Percentiles rank a stretch among this genome's conserved stretches.
Conservation (phyloP, 805 yeast species). For the Nematodospora valgi region DNA sequence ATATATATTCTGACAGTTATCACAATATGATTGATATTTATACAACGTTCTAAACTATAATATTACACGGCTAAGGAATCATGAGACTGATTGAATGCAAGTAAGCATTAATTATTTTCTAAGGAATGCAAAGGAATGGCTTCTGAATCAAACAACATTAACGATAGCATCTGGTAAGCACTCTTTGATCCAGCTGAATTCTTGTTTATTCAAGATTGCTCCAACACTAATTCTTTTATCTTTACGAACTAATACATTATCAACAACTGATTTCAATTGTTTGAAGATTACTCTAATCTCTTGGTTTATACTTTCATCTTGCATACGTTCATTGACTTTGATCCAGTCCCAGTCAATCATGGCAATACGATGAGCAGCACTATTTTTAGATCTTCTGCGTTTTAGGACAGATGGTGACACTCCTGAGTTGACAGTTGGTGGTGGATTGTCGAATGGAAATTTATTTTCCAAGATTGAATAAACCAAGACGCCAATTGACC, state of each 20-base stretch:
- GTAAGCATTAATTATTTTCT: too few species aligned
- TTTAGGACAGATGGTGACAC: constrained; percentile 40
- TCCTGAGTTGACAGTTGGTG: constrained; percentile 27
- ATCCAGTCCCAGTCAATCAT: constrained; percentile 91
- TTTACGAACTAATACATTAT: constrained; percentile 34
- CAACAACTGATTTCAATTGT: constrained; percentile 27
- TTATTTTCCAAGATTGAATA: constrained; percentile 82
- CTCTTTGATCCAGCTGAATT: constrained; percentile 24
- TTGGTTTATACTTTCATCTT: constrained; percentile 8
- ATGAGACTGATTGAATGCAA: too few species aligned
- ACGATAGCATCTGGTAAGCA: constrained; percentile 14
- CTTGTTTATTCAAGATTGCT: constrained; percentile 14
- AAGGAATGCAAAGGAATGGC: too few species aligned
- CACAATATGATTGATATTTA: too few species aligned
- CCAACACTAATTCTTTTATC: constrained; percentile 25
- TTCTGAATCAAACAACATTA: constrained; percentile 1
- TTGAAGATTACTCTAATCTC: constrained; percentile 17
- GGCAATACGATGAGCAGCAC: constrained; percentile 86
- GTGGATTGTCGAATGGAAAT: constrained; percentile 89
- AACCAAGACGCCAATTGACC: constrained; percentile 93
- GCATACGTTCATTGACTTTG: constrained; percentile 24
- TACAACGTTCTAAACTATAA: too few species aligned
- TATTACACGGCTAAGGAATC: too few species aligned
- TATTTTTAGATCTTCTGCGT: constrained; percentile 42
- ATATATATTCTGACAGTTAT: too few species aligned